These are phyloP conservation scores for Fusarium sp. DNA, from an alignment of 2,329 filamentous ascomycete species.

Conservation along the genomic window DNA sequence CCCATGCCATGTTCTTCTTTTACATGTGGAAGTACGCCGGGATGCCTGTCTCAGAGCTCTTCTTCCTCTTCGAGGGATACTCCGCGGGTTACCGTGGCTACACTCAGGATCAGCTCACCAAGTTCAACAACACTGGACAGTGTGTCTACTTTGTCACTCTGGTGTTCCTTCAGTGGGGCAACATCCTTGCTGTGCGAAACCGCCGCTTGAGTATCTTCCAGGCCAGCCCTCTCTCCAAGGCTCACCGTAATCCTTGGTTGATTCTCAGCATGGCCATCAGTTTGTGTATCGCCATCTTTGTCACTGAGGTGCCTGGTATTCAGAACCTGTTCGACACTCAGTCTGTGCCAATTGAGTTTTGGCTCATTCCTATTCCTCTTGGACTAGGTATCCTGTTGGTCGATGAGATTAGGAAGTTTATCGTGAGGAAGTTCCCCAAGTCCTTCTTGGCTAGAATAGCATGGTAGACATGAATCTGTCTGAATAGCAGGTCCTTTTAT, in stretches of 20 bases:
- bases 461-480: too few relatives aligned
- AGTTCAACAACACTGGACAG: conserved; percentile 65
- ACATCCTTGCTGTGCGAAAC: conserved; percentile 65
- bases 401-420: conserved; percentile 66
- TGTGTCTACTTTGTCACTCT: conserved; percentile 68
- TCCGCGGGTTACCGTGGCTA: conserved; percentile 64
- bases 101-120: conserved; percentile 57
- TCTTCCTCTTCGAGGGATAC: conserved; percentile 65
- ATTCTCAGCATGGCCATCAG: conserved; percentile 61
- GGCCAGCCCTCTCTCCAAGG: conserved; percentile 61
- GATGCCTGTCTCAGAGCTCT: conserved; percentile 62
- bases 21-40: conserved; percentile 64
- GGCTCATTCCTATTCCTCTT: conserved; percentile 65
- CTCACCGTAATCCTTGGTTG: conserved; percentile 65
- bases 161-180: conserved; percentile 67
- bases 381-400: conserved; percentile 64
- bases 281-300: conserved; percentile 65
- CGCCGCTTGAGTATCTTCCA: conserved; percentile 65
- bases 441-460: conserved; percentile 61
- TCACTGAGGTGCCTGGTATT: conserved; percentile 65
- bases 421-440: conserved; percentile 61
- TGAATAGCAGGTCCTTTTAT: too few relatives aligned
- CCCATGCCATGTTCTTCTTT: conserved; percentile 67
- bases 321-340: conserved; percentile 64
- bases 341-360: conserved; percentile 64